phyloP scores from a whole-genome alignment of 2,329 filamentous ascomycete species.

The Penicillium hordei region DNA sequence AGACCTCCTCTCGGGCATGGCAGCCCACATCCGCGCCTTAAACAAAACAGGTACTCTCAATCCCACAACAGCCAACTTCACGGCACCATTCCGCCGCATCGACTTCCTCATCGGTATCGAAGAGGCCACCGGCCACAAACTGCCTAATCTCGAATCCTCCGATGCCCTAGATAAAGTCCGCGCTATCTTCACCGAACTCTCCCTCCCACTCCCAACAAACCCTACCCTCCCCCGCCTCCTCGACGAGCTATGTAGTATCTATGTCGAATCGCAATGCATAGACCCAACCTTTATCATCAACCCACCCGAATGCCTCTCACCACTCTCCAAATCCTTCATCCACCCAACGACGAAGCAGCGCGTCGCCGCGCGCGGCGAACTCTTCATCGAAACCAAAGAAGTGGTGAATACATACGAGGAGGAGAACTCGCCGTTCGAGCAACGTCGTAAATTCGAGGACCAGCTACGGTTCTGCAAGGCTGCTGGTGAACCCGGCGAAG shows the following conservation, averaged over 20 bases:
- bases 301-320: conserved; percentile 87
- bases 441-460: conserved; percentile 76
- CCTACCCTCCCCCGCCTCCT: conserved; percentile 69
- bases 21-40: conserved; percentile 50
- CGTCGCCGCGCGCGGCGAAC: conserved; percentile 78
- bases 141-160: conserved; percentile 61
- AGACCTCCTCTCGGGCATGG: conserved; percentile 63
- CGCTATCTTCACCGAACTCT: conserved; percentile 53
- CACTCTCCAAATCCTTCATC: conserved; percentile 81
- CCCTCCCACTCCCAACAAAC: conserved; percentile 51
- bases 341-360: conserved; percentile 68
- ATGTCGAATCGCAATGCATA: conserved; percentile 74
- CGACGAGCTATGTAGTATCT: conserved; percentile 72
- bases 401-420: conserved; percentile 98
- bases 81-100: conserved; percentile 60
- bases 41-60: conserved; percentile 46
- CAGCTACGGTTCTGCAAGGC: conserved; percentile 53
- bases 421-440: conserved; percentile 87
- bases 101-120: conserved; percentile 84
- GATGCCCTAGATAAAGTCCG: conserved; percentile 61
- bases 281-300: conserved; percentile 81
- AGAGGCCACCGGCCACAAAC: conserved; percentile 59
- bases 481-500: conserved; percentile 49
- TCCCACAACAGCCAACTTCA: conserved; percentile 58
- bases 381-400: conserved; percentile 78